Percentiles rank a stretch among this genome's conserved stretches.
Evolutionary conservation across 495 filamentous ascomycete genomes (phyloP).

Genomic region (Jackrogersella minutella): DNA sequence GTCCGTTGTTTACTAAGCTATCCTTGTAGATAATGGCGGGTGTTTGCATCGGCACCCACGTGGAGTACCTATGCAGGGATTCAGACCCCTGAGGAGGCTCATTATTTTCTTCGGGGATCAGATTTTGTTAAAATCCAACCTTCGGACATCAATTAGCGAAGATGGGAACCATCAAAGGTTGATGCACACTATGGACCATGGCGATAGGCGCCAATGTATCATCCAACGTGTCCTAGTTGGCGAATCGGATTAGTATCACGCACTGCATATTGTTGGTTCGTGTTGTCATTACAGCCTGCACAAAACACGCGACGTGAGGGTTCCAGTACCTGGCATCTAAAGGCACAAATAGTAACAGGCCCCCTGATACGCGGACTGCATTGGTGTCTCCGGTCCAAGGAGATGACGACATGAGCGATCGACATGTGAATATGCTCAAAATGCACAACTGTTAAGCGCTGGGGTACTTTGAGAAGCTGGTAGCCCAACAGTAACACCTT

Average conservation of each 20-base stretch:
- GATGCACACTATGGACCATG: too few relatives aligned
- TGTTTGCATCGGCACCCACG: not conserved
- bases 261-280: too few relatives aligned
- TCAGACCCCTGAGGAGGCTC: not conserved
- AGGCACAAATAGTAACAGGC: not conserved
- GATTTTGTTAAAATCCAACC: not conserved
- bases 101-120: not conserved
- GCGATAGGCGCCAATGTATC: not conserved
- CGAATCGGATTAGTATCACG: not conserved
- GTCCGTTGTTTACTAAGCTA: not conserved
- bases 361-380: not conserved
- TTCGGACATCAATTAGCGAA: too few relatives aligned
- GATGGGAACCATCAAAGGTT: too few relatives aligned
- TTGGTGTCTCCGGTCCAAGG: not conserved
- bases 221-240: not conserved
- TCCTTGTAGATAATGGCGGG: not conserved
- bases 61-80: slow-evolving; percentile 6
- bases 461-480: not conserved
- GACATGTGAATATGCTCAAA: not conserved
- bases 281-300: too few relatives aligned
- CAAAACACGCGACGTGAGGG: too few relatives aligned
- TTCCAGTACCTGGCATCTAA: not conserved
- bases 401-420: slow-evolving; percentile 8
- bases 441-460: not conserved
- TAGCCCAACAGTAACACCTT: not conserved